phyloP scores from a whole-genome alignment of 108 stramenopile genomes.

The Craspedostauros australis region DNA sequence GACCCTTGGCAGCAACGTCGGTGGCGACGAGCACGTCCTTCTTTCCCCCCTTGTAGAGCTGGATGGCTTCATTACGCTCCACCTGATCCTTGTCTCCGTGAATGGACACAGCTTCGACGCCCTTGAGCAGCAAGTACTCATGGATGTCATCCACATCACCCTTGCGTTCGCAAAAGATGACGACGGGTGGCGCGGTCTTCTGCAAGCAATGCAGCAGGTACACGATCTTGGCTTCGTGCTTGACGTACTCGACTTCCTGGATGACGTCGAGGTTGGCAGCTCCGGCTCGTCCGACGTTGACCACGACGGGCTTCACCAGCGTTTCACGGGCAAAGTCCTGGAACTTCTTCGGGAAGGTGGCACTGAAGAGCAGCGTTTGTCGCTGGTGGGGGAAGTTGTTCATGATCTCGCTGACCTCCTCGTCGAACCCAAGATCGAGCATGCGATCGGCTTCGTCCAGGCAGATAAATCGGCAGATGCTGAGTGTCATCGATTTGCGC shows the following conservation, averaged over 20 bases:
- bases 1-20: conserved; percentile 98
- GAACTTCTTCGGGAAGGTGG: conserved; percentile 99
- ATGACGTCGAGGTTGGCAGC: conserved; percentile 99
- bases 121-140: conserved; percentile 96
- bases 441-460: conserved; percentile 99
- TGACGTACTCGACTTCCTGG: conserved; percentile 99
- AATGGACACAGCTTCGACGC: conserved; percentile 95
- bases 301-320: conserved; percentile 90
- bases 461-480: conserved; percentile 89
- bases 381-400: conserved; percentile 95
- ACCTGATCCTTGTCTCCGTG: conserved; percentile 99
- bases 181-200: conserved; percentile 97
- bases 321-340: conserved; percentile 97
- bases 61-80: conserved; percentile 96
- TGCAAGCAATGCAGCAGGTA: conserved; percentile 95
- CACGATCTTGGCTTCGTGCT: conserved; percentile 96
- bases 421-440: conserved; percentile 96
- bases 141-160: conserved; percentile 98
- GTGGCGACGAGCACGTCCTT: conserved; percentile 99
- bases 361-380: conserved; percentile 95
- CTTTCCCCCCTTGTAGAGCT: conserved; percentile 80
- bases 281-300: conserved; percentile 97
- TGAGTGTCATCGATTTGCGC: conserved; percentile 73
- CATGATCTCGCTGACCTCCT: conserved; percentile 95
- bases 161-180: conserved; percentile 96